Conservation (phyloP, 768 basidiomycete species). For the Steccherinum ochraceum region DNA sequence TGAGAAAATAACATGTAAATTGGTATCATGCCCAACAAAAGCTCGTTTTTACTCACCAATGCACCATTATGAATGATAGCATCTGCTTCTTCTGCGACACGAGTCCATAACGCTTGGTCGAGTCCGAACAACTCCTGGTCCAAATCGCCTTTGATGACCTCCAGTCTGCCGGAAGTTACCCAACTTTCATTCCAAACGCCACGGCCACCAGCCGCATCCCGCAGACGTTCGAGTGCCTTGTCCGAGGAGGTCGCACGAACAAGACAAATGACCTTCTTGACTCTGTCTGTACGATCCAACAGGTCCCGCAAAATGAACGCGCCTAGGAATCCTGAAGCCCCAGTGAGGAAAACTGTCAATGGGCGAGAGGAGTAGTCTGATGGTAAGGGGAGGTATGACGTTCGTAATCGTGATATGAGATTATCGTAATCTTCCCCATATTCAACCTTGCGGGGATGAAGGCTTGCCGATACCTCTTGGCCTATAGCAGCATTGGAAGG, state of each 20-base stretch:
- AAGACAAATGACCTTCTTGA: slow-evolving; percentile 88
- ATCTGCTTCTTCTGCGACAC: slow-evolving; percentile 67
- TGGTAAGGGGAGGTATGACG: slow-evolving; percentile 56
- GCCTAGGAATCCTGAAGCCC: slow-evolving; percentile 95
- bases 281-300: slow-evolving; percentile 50
- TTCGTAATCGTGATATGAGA: slow-evolving; percentile 51
- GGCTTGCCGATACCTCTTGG: slow-evolving; percentile 1
- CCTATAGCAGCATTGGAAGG: background rate
- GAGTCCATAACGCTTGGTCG: slow-evolving; percentile 53
- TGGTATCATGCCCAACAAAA: no score
- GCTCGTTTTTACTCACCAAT: slow-evolving; percentile 54
- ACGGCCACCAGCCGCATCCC: slow-evolving; percentile 66
- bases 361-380: slow-evolving; percentile 45
- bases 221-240: slow-evolving; percentile 63
- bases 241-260: slow-evolving; percentile 65
- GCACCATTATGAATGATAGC: slow-evolving; percentile 93
- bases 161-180: slow-evolving; percentile 59
- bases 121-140: slow-evolving; percentile 72
- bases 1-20: background rate
- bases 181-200: slow-evolving; percentile 88
- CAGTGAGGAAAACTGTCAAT: slow-evolving; percentile 88
- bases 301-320: slow-evolving; percentile 86
- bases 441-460: slow-evolving; percentile 34
- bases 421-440: slow-evolving; percentile 77
- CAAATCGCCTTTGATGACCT: slow-evolving; percentile 83